Conservation (phyloP, 2,329 filamentous ascomycete genomes). For the Verruconis gallopava region DNA sequence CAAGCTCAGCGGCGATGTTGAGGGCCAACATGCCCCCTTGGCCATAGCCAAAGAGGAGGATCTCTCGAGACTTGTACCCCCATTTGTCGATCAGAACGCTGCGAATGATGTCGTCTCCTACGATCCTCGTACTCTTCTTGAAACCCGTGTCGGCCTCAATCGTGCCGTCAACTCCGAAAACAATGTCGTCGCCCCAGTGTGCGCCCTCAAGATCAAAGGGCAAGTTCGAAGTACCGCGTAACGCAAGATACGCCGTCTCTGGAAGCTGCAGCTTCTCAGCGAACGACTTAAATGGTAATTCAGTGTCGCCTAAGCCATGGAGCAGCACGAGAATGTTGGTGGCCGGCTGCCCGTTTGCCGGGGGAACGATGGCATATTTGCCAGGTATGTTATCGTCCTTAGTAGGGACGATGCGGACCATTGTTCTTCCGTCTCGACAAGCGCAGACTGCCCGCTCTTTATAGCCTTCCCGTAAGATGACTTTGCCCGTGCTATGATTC, state of each 20-base stretch:
- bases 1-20: conserved; percentile 26
- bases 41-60: conserved; percentile 43
- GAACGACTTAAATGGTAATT: conserved; percentile 54
- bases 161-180: conserved; percentile 39
- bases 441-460: too few species aligned
- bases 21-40: conserved; percentile 46
- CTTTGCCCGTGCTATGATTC: too few species aligned
- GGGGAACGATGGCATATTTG: conserved; percentile 15
- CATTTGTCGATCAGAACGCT: conserved; percentile 35
- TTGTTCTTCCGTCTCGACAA: too few species aligned
- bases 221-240: conserved; percentile 57
- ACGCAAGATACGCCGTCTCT: conserved; percentile 60
- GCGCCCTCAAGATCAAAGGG: conserved; percentile 56
- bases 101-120: conserved; percentile 32
- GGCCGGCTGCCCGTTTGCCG: conserved; percentile 40
- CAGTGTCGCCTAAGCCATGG: conserved; percentile 71
- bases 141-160: conserved; percentile 45
- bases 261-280: conserved; percentile 58
- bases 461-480: too few species aligned
- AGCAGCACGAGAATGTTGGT: conserved; percentile 69
- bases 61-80: conserved; percentile 34
- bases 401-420: neutral
- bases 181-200: conserved; percentile 48
- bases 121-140: conserved; percentile 26
- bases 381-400: conserved; percentile 1